These are phyloP conservation scores for Celoporthe dispersa DNA, from an alignment of 2,329 filamentous ascomycete species.

Conservation along the genomic window DNA sequence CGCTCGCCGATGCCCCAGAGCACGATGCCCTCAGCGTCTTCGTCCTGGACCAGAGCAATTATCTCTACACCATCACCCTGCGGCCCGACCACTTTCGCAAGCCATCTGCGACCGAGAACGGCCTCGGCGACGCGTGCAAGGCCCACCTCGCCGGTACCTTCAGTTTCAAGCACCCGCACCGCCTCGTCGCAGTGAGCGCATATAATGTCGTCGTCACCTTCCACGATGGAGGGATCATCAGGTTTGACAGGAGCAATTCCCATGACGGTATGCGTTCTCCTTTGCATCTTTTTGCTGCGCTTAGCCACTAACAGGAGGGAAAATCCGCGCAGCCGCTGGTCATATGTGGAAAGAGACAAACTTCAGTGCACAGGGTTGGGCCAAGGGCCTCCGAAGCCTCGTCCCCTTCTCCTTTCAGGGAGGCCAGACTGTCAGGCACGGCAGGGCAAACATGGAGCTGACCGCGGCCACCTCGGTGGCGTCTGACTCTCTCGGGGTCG, in stretches of 20 bases:
- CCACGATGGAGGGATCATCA: conserved; percentile 76
- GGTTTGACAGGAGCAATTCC: conserved; percentile 64
- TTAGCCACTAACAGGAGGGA: conserved; percentile 9
- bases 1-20: conserved; percentile 78
- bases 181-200: conserved; percentile 74
- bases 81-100: conserved; percentile 81
- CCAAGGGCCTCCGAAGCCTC: conserved; percentile 67
- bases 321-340: conserved; percentile 35
- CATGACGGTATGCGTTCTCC: conserved; percentile 48
- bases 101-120: conserved; percentile 70
- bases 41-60: conserved; percentile 76
- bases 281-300: neutral
- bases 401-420: conserved; percentile 71
- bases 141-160: conserved; percentile 74
- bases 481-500: conserved; percentile 55
- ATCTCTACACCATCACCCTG: conserved; percentile 83
- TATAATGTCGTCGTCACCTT: conserved; percentile 80
- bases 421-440: conserved; percentile 66
- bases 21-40: conserved; percentile 80
- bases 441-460: conserved; percentile 67
- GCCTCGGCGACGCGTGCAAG: conserved; percentile 77
- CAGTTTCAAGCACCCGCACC: conserved; percentile 77
- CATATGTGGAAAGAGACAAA: conserved; percentile 71
- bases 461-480: conserved; percentile 69
- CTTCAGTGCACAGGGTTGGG: conserved; percentile 76